phyloP scores from a whole-genome alignment of 805 yeast genomes.

The Groenewaldozyma tartarivorans region DNA sequence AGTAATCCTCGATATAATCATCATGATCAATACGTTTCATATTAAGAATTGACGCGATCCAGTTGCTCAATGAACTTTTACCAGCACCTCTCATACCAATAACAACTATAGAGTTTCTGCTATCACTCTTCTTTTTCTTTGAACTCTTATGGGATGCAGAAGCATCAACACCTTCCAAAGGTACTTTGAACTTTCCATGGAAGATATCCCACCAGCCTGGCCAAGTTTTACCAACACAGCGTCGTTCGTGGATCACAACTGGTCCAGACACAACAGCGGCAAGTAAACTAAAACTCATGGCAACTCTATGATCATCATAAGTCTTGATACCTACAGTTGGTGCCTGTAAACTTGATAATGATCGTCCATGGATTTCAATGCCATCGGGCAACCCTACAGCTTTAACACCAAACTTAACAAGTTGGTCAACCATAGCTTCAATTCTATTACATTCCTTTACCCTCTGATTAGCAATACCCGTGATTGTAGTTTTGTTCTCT shows the following conservation, averaged over 20 bases:
- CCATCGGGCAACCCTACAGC: conserved; percentile 89
- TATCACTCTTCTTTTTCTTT: conserved; percentile 19
- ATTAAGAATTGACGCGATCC: conserved; percentile 65
- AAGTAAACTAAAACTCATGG: conserved; percentile 88
- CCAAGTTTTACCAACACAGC: conserved; percentile 97
- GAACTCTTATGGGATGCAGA: conserved; percentile 11
- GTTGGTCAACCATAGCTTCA: conserved; percentile 83
- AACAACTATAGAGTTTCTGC: conserved; percentile 54
- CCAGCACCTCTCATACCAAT: conserved; percentile 99
- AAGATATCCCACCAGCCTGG: conserved; percentile 99
- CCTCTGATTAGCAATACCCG: conserved; percentile 96
- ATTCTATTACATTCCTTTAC: conserved; percentile 97
- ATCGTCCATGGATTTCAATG: conserved; percentile 70
- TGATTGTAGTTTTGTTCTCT: conserved; percentile 57
- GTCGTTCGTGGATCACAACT: conserved; percentile 72
- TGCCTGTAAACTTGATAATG: conserved; percentile 32
- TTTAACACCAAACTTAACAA: conserved; percentile 81
- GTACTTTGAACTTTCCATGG: conserved; percentile 54
- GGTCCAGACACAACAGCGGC: conserved; percentile 61
- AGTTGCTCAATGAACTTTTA: conserved; percentile 73
- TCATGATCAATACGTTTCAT: conserved; percentile 64
- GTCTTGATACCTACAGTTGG: conserved; percentile 64
- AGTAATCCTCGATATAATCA: conserved; percentile 48
- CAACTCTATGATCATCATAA: conserved; percentile 96
- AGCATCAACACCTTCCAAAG: conserved; percentile 65